These are phyloP conservation scores for Dipodascus geniculatus DNA, from an alignment of 805 yeast genomes.

Conservation along the genomic window DNA sequence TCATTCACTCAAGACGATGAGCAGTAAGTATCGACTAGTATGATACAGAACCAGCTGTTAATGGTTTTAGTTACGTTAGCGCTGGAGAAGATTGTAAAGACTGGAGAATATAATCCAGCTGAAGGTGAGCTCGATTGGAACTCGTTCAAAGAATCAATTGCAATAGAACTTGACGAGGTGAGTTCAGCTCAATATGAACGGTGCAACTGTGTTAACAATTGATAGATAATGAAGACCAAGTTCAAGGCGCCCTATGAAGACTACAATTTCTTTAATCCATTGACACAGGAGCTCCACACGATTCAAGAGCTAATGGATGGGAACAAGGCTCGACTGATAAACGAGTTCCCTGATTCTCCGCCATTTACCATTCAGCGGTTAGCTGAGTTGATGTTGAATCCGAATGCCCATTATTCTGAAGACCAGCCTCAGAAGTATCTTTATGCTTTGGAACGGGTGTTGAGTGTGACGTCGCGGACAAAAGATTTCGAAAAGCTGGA, in stretches of 20 bases:
- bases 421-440: constrained; percentile 18
- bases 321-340: constrained; percentile 7
- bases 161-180: background rate
- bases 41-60: too few species aligned
- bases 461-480: constrained; percentile 16
- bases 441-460: constrained; percentile 18
- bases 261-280: constrained; percentile 10
- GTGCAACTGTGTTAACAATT: background rate
- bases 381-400: constrained; percentile 24
- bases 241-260: background rate
- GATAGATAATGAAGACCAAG: background rate
- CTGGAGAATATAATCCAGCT: background rate
- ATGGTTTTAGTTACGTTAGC: background rate
- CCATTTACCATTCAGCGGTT: constrained; percentile 30
- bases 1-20: background rate
- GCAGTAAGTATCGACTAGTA: background rate
- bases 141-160: background rate
- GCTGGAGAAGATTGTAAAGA: background rate
- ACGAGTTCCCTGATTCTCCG: constrained; percentile 20
- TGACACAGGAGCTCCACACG: constrained; percentile 11
- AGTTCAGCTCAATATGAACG: background rate
- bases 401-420: constrained; percentile 16
- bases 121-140: background rate
- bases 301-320: constrained; percentile 6
- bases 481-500: constrained; percentile 15